Percentiles rank a stretch among this genome's conserved stretches.
phyloP scores from a whole-genome alignment of 192 early-diverging fungal species.

The Linnemannia exigua region DNA sequence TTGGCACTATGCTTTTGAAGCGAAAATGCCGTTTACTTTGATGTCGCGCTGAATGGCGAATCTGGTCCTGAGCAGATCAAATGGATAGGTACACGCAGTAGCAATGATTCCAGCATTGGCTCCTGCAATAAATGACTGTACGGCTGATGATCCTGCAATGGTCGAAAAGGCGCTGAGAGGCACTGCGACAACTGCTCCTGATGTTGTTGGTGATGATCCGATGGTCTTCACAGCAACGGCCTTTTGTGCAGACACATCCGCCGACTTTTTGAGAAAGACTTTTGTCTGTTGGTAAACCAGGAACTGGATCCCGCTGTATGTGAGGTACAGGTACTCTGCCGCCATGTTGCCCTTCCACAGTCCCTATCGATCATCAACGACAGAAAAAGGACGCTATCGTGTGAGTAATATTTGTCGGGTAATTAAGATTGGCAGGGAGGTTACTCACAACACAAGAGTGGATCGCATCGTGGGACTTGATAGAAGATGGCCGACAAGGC shows the following conservation, averaged over 20 bases:
- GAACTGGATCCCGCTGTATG: constrained; percentile 93
- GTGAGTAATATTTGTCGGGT: background rate
- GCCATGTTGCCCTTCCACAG: constrained; percentile 96
- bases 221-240: background rate
- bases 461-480: background rate
- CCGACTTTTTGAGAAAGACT: constrained; percentile 42
- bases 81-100: constrained; percentile 89
- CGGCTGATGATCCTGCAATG: constrained; percentile 35
- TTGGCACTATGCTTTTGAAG: background rate
- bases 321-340: constrained; percentile 93
- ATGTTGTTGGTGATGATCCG: constrained; percentile 1
- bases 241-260: constrained; percentile 28
- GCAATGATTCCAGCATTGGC: constrained; percentile 83
- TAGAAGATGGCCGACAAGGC: background rate
- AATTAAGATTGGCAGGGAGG: background rate
- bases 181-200: background rate
- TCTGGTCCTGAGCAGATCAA: constrained; percentile 94
- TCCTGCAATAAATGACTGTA: constrained; percentile 80
- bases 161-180: constrained; percentile 30
- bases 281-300: constrained; percentile 77
- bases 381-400: background rate
- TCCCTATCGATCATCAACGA: constrained; percentile 58
- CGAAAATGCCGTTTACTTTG: constrained; percentile 39
- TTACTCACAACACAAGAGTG: background rate
- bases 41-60: constrained; percentile 87